A percentile compares a stretch with the other conserved stretches of the same genome.
Conservation (phyloP, 345 rosid genomes). For the Acer yangbiense region DNA sequence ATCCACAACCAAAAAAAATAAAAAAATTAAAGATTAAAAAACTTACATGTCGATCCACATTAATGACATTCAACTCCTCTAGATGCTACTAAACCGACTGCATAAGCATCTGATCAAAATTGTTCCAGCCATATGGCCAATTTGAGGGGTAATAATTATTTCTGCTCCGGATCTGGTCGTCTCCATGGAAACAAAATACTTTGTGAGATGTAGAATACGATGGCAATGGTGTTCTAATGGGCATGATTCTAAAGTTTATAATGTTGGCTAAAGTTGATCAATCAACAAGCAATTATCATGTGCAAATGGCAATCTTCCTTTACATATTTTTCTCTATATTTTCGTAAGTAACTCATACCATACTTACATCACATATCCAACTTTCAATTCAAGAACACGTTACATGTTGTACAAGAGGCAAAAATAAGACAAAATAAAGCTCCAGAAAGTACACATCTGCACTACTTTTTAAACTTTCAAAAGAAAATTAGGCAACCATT, state of each 20-base stretch:
- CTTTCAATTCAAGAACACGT: not conserved
- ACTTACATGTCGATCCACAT: constrained; percentile 34
- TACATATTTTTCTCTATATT: not conserved
- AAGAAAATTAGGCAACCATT: not conserved
- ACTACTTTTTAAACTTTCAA: not conserved
- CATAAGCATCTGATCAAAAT: constrained; percentile 40
- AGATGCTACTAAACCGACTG: constrained; percentile 25
- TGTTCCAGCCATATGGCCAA: constrained; percentile 35
- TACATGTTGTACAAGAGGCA: not conserved
- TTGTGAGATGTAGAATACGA: constrained; percentile 16
- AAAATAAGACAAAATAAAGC: not conserved
- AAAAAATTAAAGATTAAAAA: constrained; percentile 9
- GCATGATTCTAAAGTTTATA: not conserved
- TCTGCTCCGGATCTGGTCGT: constrained; percentile 34
- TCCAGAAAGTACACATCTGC: not conserved
- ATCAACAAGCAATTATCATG: not conserved
- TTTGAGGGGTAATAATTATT: constrained; percentile 27
- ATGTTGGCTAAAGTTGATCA: not conserved
- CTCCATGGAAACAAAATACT: constrained; percentile 29
- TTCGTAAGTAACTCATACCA: not conserved
- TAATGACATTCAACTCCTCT: constrained; percentile 25
- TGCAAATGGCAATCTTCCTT: not conserved
- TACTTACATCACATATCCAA: not conserved
- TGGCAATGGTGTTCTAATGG: constrained; percentile 8
- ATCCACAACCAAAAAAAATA: constrained; percentile 19